These are phyloP conservation scores for Silene uniflora DNA, from an alignment of 148 eudicot species.

Conservation along the genomic window DNA sequence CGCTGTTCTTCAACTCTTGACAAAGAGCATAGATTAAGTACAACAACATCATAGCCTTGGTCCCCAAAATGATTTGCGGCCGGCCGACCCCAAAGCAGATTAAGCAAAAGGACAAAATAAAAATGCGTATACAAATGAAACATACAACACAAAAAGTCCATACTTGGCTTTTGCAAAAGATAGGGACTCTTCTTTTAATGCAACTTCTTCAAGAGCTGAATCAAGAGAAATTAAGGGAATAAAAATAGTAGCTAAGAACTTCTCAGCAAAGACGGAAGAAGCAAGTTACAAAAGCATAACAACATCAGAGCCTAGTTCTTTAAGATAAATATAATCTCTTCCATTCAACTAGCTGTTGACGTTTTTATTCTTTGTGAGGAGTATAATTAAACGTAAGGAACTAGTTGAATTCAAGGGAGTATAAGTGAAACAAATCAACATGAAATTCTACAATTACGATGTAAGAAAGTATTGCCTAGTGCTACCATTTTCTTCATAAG, in stretches of 20 bases:
- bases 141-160: constrained; percentile 7
- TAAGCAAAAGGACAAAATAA: constrained; percentile 13
- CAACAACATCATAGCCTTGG: too few relatives aligned
- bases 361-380: too few relatives aligned
- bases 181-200: constrained; percentile 50
- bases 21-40: constrained; percentile 11
- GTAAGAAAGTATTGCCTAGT: not conserved
- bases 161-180: constrained; percentile 63
- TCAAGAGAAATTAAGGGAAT: constrained; percentile 29
- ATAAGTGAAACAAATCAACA: not conserved
- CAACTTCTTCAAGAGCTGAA: constrained; percentile 45
- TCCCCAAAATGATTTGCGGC: too few relatives aligned
- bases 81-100: not conserved
- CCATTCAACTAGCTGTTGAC: too few relatives aligned
- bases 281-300: not conserved
- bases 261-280: not conserved
- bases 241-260: not conserved
- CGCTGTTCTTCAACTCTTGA: constrained; percentile 70
- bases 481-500: too few relatives aligned
- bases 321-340: not conserved
- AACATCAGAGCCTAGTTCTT: not conserved
- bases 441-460: not conserved
- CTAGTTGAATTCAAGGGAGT: too few relatives aligned
- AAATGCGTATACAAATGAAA: constrained; percentile 7
- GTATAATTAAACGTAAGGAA: too few relatives aligned